Percentiles rank a stretch among this genome's conserved stretches.
Evolutionary conservation across 495 filamentous ascomycete species (phyloP).

Genomic region (Immersiella caudata): DNA sequence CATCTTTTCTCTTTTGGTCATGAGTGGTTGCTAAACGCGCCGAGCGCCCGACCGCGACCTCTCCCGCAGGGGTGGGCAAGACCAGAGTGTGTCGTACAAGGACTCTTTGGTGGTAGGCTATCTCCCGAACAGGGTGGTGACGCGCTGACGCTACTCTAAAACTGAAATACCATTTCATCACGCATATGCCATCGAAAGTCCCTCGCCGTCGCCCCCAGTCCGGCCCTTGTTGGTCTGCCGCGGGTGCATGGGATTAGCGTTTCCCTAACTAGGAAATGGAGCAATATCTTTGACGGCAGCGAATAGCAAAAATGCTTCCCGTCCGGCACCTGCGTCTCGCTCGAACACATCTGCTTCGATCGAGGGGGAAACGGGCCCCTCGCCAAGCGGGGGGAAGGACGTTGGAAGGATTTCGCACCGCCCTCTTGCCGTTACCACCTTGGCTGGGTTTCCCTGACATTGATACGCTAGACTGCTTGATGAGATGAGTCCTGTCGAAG

Average conservation of each 20-base stretch:
- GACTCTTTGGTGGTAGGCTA: background rate
- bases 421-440: background rate
- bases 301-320: background rate
- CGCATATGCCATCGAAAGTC: background rate
- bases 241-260: background rate
- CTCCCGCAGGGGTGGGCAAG: background rate
- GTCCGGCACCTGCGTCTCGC: background rate
- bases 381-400: background rate
- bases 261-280: background rate
- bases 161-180: background rate
- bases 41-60: background rate
- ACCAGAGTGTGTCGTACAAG: too few relatives aligned
- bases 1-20: background rate
- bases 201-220: background rate
- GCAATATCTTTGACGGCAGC: background rate
- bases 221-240: background rate
- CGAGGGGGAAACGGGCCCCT: background rate
- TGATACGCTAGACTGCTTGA: background rate
- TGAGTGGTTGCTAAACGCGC: constrained; percentile 17
- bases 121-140: background rate
- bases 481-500: background rate
- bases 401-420: constrained; percentile 6
- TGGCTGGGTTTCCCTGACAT: background rate
- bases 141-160: constrained; percentile 1
- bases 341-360: background rate